These are phyloP conservation scores for Dendrostoma leiphaemia DNA, from an alignment of 2,329 filamentous ascomycete species.

Conservation along the genomic window DNA sequence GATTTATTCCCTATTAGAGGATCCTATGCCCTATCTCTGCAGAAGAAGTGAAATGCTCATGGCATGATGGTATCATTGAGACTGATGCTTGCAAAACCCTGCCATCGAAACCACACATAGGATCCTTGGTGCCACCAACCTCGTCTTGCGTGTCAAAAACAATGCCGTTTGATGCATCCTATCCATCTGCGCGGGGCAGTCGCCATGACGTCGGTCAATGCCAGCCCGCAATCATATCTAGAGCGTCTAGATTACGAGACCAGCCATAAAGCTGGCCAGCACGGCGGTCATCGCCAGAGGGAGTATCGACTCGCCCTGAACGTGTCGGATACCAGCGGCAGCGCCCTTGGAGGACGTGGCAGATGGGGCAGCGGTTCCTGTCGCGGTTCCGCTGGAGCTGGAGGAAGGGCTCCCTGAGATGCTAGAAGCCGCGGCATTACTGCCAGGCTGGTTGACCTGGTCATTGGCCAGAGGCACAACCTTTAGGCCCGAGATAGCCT, in stretches of 20 bases:
- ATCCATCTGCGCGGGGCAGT: not conserved
- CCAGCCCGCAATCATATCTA: not conserved
- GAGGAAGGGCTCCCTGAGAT: conserved; percentile 20
- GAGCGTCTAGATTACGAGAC: conserved; percentile 4
- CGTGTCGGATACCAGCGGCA: not conserved
- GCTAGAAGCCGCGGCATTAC: conserved; percentile 28
- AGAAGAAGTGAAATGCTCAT: conserved; percentile 14
- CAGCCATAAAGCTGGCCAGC: conserved; percentile 9
- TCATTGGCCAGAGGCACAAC: conserved; percentile 45
- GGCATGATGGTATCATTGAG: conserved; percentile 15
- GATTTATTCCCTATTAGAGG: not conserved
- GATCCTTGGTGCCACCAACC: not conserved
- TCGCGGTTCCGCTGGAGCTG: conserved; percentile 15
- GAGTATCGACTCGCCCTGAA: conserved; percentile 8
- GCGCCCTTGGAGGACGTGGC: conserved; percentile 10
- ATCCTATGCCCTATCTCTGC: not conserved
- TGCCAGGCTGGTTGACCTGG: conserved; percentile 44
- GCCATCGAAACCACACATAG: not conserved
- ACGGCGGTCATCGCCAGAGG: not conserved
- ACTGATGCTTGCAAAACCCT: conserved; percentile 11
- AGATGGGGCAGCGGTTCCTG: conserved; percentile 8
- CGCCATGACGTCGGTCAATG: not conserved
- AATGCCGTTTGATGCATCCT: not conserved
- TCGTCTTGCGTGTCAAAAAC: not conserved
- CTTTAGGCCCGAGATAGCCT: conserved; percentile 51